A percentile compares a stretch with the other conserved stretches of the same genome.
These are phyloP conservation scores for Epichloe amarillans DNA, from an alignment of 2,329 filamentous ascomycete species.

Conservation along the genomic window DNA sequence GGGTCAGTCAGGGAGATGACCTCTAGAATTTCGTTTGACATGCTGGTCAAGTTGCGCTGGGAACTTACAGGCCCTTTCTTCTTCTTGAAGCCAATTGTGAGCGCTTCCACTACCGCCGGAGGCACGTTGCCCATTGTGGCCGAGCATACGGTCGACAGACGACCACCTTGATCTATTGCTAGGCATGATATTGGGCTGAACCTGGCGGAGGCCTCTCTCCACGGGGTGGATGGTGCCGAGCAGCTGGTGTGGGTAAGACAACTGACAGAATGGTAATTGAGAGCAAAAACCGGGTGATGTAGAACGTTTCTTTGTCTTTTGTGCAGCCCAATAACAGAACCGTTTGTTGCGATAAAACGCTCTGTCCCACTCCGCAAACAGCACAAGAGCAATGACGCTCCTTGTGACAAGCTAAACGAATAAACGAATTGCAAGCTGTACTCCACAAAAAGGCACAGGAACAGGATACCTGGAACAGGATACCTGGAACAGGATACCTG, in stretches of 20 bases:
- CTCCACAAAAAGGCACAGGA: no score
- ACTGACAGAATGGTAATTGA: no score
- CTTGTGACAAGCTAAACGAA: neutral
- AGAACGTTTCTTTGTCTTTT: no score
- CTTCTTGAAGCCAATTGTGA: slow-evolving; percentile 27
- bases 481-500: no score
- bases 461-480: no score
- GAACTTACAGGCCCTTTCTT: slow-evolving; percentile 31
- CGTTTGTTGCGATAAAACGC: neutral
- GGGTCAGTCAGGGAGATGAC: neutral
- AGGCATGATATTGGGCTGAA: slow-evolving; percentile 6
- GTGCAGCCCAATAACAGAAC: no score
- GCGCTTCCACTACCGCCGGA: slow-evolving; percentile 9
- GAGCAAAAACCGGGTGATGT: no score
- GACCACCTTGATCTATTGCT: slow-evolving; percentile 15
- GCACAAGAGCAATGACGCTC: neutral
- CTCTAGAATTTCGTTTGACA: neutral
- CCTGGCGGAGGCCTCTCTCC: neutral
- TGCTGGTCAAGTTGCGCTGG: neutral
- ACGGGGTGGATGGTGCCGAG: neutral
- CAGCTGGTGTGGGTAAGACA: neutral
- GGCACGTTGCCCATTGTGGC: slow-evolving; percentile 10
- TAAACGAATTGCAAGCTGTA: neutral
- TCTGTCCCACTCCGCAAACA: neutral
- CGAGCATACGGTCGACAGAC: slow-evolving; percentile 19